These are phyloP conservation scores for Pachyrhizus erosus DNA, from an alignment of 306 rosid species.

Conservation along the genomic window DNA sequence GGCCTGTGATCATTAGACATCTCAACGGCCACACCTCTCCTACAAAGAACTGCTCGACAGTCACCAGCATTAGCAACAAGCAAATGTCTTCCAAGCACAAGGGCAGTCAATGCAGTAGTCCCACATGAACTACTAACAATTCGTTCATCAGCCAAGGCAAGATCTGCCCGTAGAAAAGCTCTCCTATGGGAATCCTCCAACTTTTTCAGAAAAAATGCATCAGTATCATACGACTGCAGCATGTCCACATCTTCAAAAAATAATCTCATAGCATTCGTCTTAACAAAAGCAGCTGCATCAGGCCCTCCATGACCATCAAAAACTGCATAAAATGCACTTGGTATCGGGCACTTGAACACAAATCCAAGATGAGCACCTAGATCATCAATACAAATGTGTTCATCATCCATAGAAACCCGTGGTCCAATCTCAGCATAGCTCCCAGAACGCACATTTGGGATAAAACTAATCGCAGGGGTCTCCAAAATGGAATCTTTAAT, in stretches of 20 bases:
- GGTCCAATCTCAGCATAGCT: conserved; percentile 78
- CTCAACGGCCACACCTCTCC: conserved; percentile 77
- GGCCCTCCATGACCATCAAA: conserved; percentile 99
- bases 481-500: conserved; percentile 54
- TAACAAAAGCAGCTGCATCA: conserved; percentile 81
- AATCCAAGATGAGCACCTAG: conserved; percentile 70
- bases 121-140: conserved; percentile 75
- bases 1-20: conserved; percentile 88
- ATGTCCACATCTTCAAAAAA: conserved; percentile 78
- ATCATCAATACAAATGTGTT: conserved; percentile 82
- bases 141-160: conserved; percentile 74
- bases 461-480: conserved; percentile 54
- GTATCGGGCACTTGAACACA: conserved; percentile 57
- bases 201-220: conserved; percentile 58
- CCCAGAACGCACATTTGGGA: conserved; percentile 81
- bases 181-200: conserved; percentile 78
- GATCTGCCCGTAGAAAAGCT: conserved; percentile 79
- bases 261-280: conserved; percentile 76
- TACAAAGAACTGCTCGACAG: conserved; percentile 94
- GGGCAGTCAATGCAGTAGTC: conserved; percentile 91
- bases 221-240: conserved; percentile 61
- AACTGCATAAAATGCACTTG: conserved; percentile 85
- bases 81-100: conserved; percentile 80
- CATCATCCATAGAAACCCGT: conserved; percentile 84
- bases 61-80: conserved; percentile 95